These are phyloP conservation scores for Sporothrix euskadiensis DNA, from an alignment of 2,329 filamentous ascomycete genomes.

Conservation along the genomic window DNA sequence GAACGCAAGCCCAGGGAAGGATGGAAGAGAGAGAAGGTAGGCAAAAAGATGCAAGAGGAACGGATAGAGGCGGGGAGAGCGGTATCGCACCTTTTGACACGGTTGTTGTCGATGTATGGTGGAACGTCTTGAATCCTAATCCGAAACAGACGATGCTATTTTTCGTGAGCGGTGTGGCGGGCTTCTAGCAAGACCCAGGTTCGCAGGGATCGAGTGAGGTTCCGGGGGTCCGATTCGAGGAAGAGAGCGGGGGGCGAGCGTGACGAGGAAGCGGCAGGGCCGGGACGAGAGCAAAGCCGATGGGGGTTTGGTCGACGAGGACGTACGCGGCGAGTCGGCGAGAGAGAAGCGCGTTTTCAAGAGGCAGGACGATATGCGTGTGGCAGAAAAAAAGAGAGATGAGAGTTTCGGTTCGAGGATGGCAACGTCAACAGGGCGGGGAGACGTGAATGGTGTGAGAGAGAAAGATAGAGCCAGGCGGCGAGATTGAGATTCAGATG, in stretches of 20 bases:
- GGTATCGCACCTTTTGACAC: constrained; percentile 17
- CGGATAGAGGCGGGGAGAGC: not conserved
- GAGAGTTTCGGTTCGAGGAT: not conserved
- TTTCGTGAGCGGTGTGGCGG: constrained; percentile 15
- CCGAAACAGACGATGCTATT: not conserved
- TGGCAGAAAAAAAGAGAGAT: not conserved
- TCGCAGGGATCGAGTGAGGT: not conserved
- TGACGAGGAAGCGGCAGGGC: constrained; percentile 1
- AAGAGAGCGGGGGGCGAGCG: not conserved
- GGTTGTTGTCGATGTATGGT: not conserved
- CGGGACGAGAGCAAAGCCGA: not conserved
- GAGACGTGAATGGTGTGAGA: not conserved
- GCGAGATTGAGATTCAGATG: too few relatives aligned
- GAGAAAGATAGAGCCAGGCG: not conserved
- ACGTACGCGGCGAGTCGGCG: not conserved
- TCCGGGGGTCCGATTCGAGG: not conserved
- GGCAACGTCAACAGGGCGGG: not conserved
- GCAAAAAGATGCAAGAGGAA: not conserved
- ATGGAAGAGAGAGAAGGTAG: not conserved
- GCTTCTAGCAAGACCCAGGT: not conserved
- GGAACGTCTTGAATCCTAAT: constrained; percentile 9
- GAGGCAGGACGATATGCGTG: not conserved
- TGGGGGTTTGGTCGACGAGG: not conserved
- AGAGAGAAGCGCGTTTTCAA: not conserved
- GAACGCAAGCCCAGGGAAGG: not conserved